Evolutionary conservation across 2,329 filamentous ascomycete species (phyloP).

Genomic region (Pseudofabraea citricarpa): DNA sequence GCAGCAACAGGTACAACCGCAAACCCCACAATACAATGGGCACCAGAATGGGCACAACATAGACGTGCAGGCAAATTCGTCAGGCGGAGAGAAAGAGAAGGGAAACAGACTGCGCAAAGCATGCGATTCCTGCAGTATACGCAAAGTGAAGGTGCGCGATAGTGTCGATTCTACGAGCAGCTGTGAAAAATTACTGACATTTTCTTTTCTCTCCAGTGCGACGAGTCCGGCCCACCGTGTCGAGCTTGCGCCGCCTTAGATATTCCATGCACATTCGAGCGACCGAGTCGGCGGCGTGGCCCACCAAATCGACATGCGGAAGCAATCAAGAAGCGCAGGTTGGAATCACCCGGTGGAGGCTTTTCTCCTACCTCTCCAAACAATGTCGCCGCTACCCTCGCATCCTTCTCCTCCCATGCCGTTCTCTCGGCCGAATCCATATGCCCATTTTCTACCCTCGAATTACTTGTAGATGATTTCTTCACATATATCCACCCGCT

Average conservation of each 20-base stretch:
- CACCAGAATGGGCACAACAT: constrained; percentile 13
- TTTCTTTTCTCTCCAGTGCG: constrained; percentile 42
- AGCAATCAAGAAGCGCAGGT: constrained; percentile 56
- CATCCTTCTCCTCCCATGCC: constrained; percentile 26
- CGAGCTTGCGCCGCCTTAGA: constrained; percentile 59
- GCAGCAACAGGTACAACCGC: constrained; percentile 11
- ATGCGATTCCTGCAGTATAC: constrained; percentile 47
- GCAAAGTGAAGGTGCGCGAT: constrained; percentile 43
- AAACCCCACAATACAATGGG: constrained; percentile 10
- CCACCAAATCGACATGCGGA: constrained; percentile 64
- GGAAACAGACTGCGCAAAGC: constrained; percentile 40
- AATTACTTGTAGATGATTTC: constrained; percentile 73
- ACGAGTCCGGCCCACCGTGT: constrained; percentile 62
- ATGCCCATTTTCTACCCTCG: constrained; percentile 62
- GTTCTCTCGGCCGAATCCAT: constrained; percentile 63
- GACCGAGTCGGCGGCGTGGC: constrained; percentile 58
- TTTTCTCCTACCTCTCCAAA: constrained; percentile 25
- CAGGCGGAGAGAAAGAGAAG: constrained; percentile 20
- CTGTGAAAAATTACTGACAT: constrained; percentile 6
- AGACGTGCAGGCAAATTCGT: constrained; percentile 7
- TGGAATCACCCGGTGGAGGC: constrained; percentile 24
- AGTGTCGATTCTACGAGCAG: background rate
- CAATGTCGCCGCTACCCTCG: constrained; percentile 26
- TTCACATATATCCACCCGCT: constrained; percentile 79
- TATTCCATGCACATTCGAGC: constrained; percentile 63